Evolutionary conservation across 768 basidiomycete genomes (phyloP), one percentile per base, ranked within the genome.

Genomic region (Leucogyrophana mollusca): DNA sequence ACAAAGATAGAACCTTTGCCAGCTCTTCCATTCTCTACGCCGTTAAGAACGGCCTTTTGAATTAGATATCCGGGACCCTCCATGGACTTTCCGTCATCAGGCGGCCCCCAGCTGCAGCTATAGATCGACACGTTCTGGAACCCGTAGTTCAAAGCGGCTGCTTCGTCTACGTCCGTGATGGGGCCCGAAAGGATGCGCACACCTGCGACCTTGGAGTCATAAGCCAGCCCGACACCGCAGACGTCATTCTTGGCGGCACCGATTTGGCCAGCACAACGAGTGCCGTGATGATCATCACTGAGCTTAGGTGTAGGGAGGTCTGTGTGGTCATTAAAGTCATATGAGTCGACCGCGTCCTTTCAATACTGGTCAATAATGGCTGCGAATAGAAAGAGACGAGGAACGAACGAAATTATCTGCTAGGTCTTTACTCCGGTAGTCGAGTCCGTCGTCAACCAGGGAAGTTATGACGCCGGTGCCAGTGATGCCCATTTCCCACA

Each of bases 71-170:
- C 82, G 0, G 96, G 96, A 0, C 81, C 92, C 62, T 99, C 96
- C 95, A 98, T 97, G 1, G 89, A 83, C 57, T 74, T 74, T 8
- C 95, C 95, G 57, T 96, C 89, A 64, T 99, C 95, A 0, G 94
- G 90, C 8, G 96, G 96, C 4, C 96, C 96, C 96, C 96, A 99
- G 45, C 90, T 93, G 66, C 96, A 99, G 51, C 90, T 93, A 68
- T 90, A 98, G 56, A 93, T 92, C 20, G 87, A 90, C 41, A 87
- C 92, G 55, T 90, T 84, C 54, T 96, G 87, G 65, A 83, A 98
- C 9, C 87, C 92, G 64, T 87, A 96, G 68, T 99, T 99, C 47
- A 99, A 80, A 7, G 94, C 84, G 3, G 91, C 82, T 0, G 96
- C 94, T 68, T 99, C 96, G 64, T 99, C 96, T 20, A 87, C 82